A percentile compares a stretch with the other conserved stretches of the same genome.
These are phyloP conservation scores for Cladosporium cucumerinum DNA, from an alignment of 2,329 filamentous ascomycete species.

Conservation along the genomic window DNA sequence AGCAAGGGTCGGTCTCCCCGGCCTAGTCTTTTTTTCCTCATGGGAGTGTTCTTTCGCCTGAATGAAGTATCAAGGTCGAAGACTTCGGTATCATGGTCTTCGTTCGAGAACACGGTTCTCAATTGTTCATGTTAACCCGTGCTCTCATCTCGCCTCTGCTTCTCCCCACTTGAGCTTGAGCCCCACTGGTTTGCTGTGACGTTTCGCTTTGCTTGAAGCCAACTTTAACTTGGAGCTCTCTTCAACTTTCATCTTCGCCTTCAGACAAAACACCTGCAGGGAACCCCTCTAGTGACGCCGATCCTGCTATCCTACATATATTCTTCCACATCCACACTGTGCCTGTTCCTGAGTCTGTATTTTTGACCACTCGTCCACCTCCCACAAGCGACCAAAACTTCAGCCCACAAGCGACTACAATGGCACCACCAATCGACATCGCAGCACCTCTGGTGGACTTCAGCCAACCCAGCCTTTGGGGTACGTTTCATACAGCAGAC, in stretches of 20 bases:
- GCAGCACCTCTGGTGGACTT: constrained; percentile 30
- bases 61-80: too few species aligned
- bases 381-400: neutral
- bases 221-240: constrained; percentile 2
- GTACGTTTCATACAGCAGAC: constrained; percentile 34
- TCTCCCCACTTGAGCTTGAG: neutral
- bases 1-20: too few species aligned
- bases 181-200: neutral
- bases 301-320: neutral
- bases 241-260: neutral
- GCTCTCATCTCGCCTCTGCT: neutral
- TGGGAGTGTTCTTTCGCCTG: neutral
- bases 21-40: too few species aligned
- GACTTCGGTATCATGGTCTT: too few species aligned
- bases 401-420: constrained; percentile 14
- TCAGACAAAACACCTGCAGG: neutral
- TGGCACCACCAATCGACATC: constrained; percentile 7
- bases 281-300: neutral
- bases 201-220: constrained; percentile 1
- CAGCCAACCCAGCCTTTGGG: constrained; percentile 46
- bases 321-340: constrained; percentile 28
- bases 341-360: constrained; percentile 3
- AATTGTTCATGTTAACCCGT: too few species aligned
- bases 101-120: too few species aligned
- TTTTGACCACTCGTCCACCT: constrained; percentile 18